Evolutionary conservation across 2,329 filamentous ascomycete genomes (phyloP).

Genomic region (Claviceps pazoutovae): DNA sequence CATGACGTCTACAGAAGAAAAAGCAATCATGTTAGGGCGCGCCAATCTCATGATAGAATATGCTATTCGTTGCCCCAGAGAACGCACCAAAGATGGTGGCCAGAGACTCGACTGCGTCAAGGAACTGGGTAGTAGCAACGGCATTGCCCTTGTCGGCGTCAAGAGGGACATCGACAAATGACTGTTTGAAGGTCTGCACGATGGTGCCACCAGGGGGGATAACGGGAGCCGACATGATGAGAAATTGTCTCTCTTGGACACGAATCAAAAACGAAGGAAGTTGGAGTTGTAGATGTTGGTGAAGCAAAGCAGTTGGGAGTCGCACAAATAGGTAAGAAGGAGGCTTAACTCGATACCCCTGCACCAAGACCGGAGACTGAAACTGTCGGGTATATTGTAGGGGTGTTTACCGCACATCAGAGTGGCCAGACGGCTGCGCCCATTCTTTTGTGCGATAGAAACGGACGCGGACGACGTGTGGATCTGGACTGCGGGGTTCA

Average conservation of each 20-base stretch:
- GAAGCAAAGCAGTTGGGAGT: neutral
- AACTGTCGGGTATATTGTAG: too few relatives aligned
- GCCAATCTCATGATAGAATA: neutral
- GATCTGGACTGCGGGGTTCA: neutral
- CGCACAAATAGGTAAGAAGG: neutral
- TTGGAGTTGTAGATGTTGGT: too few relatives aligned
- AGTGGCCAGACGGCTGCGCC: too few relatives aligned
- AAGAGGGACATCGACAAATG: conserved; percentile 72
- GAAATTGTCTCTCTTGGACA: neutral
- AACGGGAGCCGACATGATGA: conserved; percentile 36
- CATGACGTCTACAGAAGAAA: conserved; percentile 37
- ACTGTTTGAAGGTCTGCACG: conserved; percentile 72
- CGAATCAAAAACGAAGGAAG: neutral
- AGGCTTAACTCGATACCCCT: neutral
- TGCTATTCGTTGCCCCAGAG: neutral
- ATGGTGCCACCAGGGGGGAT: conserved; percentile 60
- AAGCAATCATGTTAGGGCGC: neutral
- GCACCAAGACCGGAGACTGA: neutral
- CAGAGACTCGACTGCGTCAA: conserved; percentile 79
- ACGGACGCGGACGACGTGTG: neutral
- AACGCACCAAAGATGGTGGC: conserved; percentile 67
- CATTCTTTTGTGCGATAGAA: too few relatives aligned
- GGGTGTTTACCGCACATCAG: too few relatives aligned
- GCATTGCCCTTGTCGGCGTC: conserved; percentile 60
- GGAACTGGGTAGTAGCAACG: conserved; percentile 73